These are phyloP conservation scores for Aspergillus sojae DNA, from an alignment of 2,329 filamentous ascomycete species.

Conservation along the genomic window DNA sequence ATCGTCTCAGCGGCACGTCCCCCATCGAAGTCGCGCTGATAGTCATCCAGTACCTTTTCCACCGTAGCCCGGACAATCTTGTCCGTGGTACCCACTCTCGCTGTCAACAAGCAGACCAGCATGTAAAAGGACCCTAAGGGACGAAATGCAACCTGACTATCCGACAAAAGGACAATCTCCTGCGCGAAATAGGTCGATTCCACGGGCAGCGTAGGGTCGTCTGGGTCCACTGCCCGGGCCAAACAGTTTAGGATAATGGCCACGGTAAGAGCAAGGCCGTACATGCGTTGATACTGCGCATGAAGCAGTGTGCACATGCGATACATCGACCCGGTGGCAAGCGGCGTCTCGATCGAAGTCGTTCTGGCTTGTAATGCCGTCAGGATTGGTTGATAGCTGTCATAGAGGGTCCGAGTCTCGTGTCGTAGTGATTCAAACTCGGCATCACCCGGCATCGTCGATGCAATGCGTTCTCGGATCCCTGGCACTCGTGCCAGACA, in stretches of 20 bases:
- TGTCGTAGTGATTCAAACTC: constrained; percentile 17
- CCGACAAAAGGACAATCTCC: constrained; percentile 32
- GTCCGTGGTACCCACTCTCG: constrained; percentile 29
- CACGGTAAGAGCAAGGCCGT: constrained; percentile 35
- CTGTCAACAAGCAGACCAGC: constrained; percentile 28
- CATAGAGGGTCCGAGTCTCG: constrained; percentile 28
- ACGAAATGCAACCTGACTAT: constrained; percentile 28
- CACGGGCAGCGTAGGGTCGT: constrained; percentile 17
- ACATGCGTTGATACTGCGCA: constrained; percentile 37
- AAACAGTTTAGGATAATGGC: constrained; percentile 37
- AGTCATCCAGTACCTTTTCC: constrained; percentile 26
- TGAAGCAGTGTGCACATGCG: constrained; percentile 20
- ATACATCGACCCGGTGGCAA: not conserved
- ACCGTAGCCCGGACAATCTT: constrained; percentile 17
- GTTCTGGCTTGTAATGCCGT: constrained; percentile 20
- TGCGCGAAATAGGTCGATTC: constrained; percentile 27
- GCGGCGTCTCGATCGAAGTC: constrained; percentile 12
- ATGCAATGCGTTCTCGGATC: constrained; percentile 31
- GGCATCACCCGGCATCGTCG: constrained; percentile 10
- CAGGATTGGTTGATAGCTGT: constrained; percentile 24
- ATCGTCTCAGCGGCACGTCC: not conserved
- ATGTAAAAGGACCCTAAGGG: constrained; percentile 38
- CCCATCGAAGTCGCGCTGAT: constrained; percentile 27
- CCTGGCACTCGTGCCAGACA: constrained; percentile 33
- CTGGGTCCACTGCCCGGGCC: constrained; percentile 30